Conservation (phyloP, 2,329 filamentous ascomycete genomes). For the Fusarium burgessii region DNA sequence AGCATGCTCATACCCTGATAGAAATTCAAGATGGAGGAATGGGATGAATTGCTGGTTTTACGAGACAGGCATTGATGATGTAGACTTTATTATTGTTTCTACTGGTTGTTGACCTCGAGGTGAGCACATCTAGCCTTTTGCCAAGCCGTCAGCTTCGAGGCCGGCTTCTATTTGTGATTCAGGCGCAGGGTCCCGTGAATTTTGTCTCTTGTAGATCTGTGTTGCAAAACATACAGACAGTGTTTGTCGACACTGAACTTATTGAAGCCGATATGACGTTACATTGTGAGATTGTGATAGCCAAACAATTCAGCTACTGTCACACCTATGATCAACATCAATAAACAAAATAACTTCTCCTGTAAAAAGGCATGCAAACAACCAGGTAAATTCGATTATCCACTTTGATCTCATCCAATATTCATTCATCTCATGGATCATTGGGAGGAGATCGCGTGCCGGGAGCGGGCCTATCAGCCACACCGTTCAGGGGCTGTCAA, state of each 20-base stretch:
- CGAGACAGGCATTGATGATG: background rate
- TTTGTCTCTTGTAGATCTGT: constrained; percentile 8
- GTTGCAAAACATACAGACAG: background rate
- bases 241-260: background rate
- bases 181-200: background rate
- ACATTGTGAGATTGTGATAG: background rate
- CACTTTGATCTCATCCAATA: constrained; percentile 27
- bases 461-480: constrained; percentile 36
- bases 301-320: background rate
- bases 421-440: background rate
- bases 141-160: constrained; percentile 13
- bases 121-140: background rate
- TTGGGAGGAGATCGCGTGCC: constrained; percentile 19
- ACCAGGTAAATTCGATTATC: constrained; percentile 22
- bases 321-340: background rate
- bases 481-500: constrained; percentile 40
- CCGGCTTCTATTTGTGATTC: background rate
- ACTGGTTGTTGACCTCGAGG: background rate
- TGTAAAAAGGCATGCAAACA: constrained; percentile 6
- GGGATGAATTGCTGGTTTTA: background rate
- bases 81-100: background rate
- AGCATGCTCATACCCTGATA: constrained; percentile 20
- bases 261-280: background rate
- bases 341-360: background rate
- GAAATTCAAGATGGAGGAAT: constrained; percentile 8